phyloP scores from a whole-genome alignment of 2,329 filamentous ascomycete genomes.

The Ophiosphaerella narmari region DNA sequence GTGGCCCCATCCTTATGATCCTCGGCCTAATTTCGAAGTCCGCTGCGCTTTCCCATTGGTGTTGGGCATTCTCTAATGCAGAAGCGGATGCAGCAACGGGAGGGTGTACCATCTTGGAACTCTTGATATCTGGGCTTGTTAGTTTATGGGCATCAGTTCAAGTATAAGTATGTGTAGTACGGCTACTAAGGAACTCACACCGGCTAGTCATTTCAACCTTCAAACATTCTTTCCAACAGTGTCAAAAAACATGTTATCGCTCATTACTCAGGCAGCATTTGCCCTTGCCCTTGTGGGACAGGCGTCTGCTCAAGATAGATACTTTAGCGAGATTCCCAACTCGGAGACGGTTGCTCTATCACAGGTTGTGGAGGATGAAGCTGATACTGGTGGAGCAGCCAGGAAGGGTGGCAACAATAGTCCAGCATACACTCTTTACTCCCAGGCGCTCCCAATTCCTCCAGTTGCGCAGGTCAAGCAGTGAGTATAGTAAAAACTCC shows the following conservation, averaged over 20 bases:
- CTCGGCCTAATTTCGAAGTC: too few species aligned
- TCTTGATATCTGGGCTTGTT: neutral
- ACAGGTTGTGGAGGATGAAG: conserved; percentile 7
- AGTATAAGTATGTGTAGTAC: neutral
- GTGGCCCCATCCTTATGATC: too few species aligned
- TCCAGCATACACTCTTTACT: conserved; percentile 22
- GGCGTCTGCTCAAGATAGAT: conserved; percentile 4
- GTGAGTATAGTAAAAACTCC: conserved; percentile 32
- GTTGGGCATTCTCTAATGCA: neutral
- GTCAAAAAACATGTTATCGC: conserved; percentile 2
- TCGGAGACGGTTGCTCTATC: conserved; percentile 3
- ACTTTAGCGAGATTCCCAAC: conserved; percentile 5
- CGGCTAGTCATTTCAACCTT: neutral
- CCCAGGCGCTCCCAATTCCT: conserved; percentile 48
- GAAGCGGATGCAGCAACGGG: neutral
- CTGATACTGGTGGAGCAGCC: neutral
- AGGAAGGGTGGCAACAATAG: conserved; percentile 31
- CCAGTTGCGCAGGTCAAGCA: conserved; percentile 49
- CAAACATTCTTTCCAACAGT: neutral
- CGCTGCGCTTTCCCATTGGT: too few species aligned
- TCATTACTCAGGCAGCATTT: conserved; percentile 1
- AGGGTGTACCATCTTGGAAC: neutral
- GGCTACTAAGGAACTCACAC: neutral
- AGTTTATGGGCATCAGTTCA: neutral
- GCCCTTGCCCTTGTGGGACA: neutral